phyloP scores from a whole-genome alignment of 345 rosid genomes.

The Arabidopsis suecica region DNA sequence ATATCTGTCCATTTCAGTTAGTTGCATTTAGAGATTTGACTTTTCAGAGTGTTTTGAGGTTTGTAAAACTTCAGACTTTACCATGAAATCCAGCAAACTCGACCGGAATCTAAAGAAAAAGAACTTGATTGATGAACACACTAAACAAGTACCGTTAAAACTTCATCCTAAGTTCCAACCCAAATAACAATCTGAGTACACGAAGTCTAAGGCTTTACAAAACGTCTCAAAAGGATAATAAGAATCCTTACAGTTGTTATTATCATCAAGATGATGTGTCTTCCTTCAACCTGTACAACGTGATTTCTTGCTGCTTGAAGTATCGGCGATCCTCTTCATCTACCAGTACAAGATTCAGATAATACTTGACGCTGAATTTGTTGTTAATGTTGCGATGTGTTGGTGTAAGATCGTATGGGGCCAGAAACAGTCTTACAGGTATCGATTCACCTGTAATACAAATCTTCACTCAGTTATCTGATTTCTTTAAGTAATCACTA shows the following conservation, averaged over 20 bases:
- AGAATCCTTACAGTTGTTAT: constrained; percentile 22
- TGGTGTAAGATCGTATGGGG: constrained; percentile 97
- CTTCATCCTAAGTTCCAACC: constrained; percentile 1
- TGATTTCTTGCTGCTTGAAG: constrained; percentile 96
- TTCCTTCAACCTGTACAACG: constrained; percentile 85
- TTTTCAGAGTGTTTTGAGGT: constrained; percentile 16
- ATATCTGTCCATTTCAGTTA: constrained; percentile 36
- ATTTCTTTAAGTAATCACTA: background rate
- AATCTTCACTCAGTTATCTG: constrained; percentile 7
- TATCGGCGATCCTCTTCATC: constrained; percentile 99
- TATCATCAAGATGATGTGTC: constrained; percentile 37
- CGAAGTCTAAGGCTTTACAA: constrained; percentile 43
- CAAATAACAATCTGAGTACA: constrained; percentile 29
- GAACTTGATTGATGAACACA: constrained; percentile 9
- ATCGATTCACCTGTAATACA: constrained; percentile 85
- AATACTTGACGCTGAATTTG: constrained; percentile 97
- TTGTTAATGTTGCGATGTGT: constrained; percentile 96
- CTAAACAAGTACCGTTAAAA: background rate
- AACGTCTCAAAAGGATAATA: constrained; percentile 3
- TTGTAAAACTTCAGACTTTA: constrained; percentile 32
- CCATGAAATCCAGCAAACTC: constrained; percentile 18
- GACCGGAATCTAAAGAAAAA: constrained; percentile 11
- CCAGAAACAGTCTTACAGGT: constrained; percentile 91
- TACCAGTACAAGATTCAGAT: constrained; percentile 92
- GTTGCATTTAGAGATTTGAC: constrained; percentile 35